A percentile compares a stretch with the other conserved stretches of the same genome.
These are phyloP conservation scores for Sclerotinia borealis DNA, from an alignment of 2,329 filamentous ascomycete genomes.

Conservation along the genomic window DNA sequence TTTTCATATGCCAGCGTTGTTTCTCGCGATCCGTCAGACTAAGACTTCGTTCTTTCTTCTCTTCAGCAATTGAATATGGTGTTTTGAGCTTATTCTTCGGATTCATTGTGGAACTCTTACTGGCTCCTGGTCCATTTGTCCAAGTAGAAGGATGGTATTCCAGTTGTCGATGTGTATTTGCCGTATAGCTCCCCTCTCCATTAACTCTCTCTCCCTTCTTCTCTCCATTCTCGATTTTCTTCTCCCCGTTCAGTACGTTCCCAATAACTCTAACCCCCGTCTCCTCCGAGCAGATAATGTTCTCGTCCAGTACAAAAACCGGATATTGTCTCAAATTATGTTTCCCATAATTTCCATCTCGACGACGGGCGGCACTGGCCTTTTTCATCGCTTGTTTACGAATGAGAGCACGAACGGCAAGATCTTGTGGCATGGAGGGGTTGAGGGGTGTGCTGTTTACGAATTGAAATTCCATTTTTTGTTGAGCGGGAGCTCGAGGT, in stretches of 20 bases:
- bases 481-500: neutral
- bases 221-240: neutral
- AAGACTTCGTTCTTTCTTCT: neutral
- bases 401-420: slow-evolving; percentile 28
- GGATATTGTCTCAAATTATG: slow-evolving; percentile 31
- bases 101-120: neutral
- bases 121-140: neutral
- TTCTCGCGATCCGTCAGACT: neutral
- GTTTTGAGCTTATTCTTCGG: neutral
- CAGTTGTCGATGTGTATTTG: neutral
- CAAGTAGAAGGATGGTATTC: neutral
- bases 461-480: slow-evolving; percentile 23
- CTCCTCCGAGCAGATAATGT: neutral
- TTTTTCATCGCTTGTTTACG: slow-evolving; percentile 37
- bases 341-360: slow-evolving; percentile 31
- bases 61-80: neutral
- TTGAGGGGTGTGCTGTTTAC: slow-evolving; percentile 25
- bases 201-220: neutral
- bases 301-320: slow-evolving; percentile 20
- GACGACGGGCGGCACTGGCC: slow-evolving; percentile 30
- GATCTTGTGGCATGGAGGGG: slow-evolving; percentile 21
- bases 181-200: neutral
- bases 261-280: neutral
- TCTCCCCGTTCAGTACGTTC: neutral
- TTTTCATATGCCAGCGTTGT: slow-evolving; percentile 7